Evolutionary conservation across 1,284 basidiomycete species (phyloP).

Genomic region (Lignosus rhinocerotis): DNA sequence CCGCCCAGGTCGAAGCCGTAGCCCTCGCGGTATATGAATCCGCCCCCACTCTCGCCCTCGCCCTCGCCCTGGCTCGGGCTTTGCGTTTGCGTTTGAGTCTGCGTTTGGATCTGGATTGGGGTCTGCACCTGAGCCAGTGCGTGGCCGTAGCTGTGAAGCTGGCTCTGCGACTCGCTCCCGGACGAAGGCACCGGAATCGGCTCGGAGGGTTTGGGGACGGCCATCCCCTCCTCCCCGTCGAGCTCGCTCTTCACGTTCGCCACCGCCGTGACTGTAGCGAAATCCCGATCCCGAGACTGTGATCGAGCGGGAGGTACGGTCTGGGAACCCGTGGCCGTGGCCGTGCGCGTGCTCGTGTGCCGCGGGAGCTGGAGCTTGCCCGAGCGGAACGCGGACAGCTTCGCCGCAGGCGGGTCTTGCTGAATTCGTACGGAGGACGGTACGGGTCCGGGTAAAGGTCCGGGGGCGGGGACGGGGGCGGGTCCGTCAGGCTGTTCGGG

Average conservation of each 20-base stretch:
- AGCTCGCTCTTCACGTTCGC: neutral
- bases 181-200: too few relatives aligned
- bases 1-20: constrained; percentile 18
- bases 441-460: neutral
- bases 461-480: neutral
- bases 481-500: constrained; percentile 9
- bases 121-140: neutral
- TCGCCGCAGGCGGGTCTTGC: neutral
- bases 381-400: constrained; percentile 12
- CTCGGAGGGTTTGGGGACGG: too few relatives aligned
- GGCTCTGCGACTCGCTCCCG: neutral
- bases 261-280: too few relatives aligned
- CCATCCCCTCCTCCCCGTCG: too few relatives aligned
- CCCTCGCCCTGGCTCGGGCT: constrained; percentile 2
- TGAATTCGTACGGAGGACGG: too few relatives aligned
- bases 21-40: constrained; percentile 10
- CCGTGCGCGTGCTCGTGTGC: neutral
- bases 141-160: neutral
- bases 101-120: constrained; percentile 6
- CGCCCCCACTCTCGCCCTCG: neutral
- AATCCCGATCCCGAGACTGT: too few relatives aligned
- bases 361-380: constrained; percentile 19
- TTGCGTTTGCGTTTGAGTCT: constrained; percentile 2
- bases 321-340: neutral
- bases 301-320: neutral